phyloP scores from a whole-genome alignment of 345 rosid genomes.

The Cochlearia excelsa region DNA sequence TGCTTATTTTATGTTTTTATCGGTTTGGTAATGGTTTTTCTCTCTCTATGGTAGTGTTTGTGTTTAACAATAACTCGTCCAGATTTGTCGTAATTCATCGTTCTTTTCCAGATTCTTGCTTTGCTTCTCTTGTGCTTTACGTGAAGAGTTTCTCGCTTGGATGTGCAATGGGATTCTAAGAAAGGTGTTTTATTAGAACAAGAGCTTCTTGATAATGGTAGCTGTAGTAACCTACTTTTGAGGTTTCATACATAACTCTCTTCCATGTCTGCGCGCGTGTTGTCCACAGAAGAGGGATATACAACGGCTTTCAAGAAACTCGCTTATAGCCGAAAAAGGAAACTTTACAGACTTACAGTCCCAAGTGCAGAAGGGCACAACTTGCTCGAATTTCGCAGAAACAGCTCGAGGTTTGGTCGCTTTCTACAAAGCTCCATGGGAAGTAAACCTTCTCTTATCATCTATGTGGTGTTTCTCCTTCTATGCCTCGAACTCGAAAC shows the following conservation, averaged over 20 bases:
- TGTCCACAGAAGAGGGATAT: conserved; percentile 1
- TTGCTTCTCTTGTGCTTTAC: conserved; percentile 25
- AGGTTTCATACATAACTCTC: neutral
- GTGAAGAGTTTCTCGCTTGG: conserved; percentile 13
- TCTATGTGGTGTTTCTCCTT: too few species aligned
- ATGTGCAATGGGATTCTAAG: conserved; percentile 11
- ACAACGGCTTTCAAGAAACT: too few species aligned
- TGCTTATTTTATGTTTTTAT: conserved; percentile 57
- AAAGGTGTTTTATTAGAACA: neutral
- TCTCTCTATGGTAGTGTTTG: conserved; percentile 30
- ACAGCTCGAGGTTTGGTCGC: too few species aligned
- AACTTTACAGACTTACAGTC: too few species aligned
- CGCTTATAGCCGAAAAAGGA: too few species aligned
- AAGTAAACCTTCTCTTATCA: too few species aligned
- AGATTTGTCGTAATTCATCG: neutral
- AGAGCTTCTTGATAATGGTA: too few species aligned
- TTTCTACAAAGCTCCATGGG: too few species aligned
- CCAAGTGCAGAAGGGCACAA: too few species aligned
- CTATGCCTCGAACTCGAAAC: too few species aligned
- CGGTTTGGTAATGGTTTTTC: conserved; percentile 17
- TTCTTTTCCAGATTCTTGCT: conserved; percentile 26
- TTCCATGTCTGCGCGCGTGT: neutral
- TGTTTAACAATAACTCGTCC: conserved; percentile 39
- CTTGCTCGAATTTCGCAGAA: too few species aligned
- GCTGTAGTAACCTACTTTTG: neutral